Evolutionary conservation across 257 asterid genomes (phyloP), one percentile per base, ranked within the genome.

Genomic region (Nicotiana obtusifolia): DNA sequence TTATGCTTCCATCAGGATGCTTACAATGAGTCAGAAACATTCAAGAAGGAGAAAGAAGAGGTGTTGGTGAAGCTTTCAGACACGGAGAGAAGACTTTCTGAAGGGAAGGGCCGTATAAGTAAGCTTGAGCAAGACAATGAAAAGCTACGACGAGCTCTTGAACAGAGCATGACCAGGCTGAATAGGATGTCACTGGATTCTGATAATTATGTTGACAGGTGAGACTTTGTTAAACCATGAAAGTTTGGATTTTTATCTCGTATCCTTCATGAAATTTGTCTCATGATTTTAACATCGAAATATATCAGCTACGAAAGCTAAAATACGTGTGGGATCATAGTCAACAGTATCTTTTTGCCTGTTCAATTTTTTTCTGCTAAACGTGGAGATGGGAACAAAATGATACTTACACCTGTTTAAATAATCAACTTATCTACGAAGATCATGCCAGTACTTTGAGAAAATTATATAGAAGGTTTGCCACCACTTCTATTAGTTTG

Each of bases 121-220:
- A 96, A 94, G 88, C 91, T 94, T 37, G 98, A 94, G 88, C 97
- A 92, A 81, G 99, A 96, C 87, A 96, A 96, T 82, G 98, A 90
- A 86, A 96, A 94, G 87, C 76, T 94, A 87, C 97, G 97, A 3
- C 94, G 98, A 78, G 99, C 97, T 75, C 93, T 94, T 65, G 99
- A 94, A 89, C 98, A 90, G 83, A 96, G 99, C 88, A 93, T 96
- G 99, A 89, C 97, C 33, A 90, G 99, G 86, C 87, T 96, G 88
- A 96, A 93, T 88, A 92, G 99, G 93, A 96, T 96, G 99, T 96
- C 99, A 0, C 90, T 93, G 89, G 99, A 96, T 82, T 94, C 99
- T 66, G 98, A 94, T 89, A 93, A 90, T 86, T 95, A 92, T 77
- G 99, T 96, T 77, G 98, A 94, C 97, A 93, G 98, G 98, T 94